Evolutionary conservation across 805 yeast species (phyloP).

Genomic region (Spathaspora boniae): DNA sequence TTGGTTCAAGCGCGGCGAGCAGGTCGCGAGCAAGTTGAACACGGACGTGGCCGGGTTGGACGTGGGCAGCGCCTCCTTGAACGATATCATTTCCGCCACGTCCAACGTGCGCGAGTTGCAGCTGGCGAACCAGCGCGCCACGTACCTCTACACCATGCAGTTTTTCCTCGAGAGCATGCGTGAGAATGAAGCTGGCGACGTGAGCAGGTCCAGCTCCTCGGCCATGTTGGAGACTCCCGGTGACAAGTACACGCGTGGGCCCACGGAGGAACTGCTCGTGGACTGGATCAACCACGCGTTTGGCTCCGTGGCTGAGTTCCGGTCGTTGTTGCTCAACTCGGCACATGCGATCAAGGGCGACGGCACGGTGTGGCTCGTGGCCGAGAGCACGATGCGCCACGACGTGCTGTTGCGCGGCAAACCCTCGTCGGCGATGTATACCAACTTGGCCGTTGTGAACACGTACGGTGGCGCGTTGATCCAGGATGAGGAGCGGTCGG

Average conservation of each 20-base stretch:
- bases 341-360: constrained; percentile 78
- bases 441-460: constrained; percentile 63
- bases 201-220: constrained; percentile 16
- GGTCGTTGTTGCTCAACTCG: constrained; percentile 64
- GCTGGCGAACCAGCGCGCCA: constrained; percentile 42
- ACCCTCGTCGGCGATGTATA: constrained; percentile 17
- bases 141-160: constrained; percentile 46
- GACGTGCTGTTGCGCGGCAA: constrained; percentile 7
- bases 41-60: constrained; percentile 21
- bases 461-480: constrained; percentile 92
- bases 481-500: constrained; percentile 53
- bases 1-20: constrained; percentile 38
- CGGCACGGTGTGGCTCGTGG: constrained; percentile 89
- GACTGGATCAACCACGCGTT: constrained; percentile 58
- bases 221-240: constrained; percentile 47
- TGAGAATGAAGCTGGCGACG: constrained; percentile 15
- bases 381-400: constrained; percentile 41
- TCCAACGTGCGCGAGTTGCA: constrained; percentile 44
- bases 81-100: constrained; percentile 36
- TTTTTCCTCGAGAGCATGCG: constrained; percentile 46
- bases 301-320: constrained; percentile 75
- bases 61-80: constrained; percentile 17
- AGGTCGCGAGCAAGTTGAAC: constrained; percentile 33
- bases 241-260: constrained; percentile 31
- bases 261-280: constrained; percentile 31